Evolutionary conservation across 140 eudicot genomes (phyloP), one percentile per base, ranked within the genome.

Genomic region (Oenanthe javanica): DNA sequence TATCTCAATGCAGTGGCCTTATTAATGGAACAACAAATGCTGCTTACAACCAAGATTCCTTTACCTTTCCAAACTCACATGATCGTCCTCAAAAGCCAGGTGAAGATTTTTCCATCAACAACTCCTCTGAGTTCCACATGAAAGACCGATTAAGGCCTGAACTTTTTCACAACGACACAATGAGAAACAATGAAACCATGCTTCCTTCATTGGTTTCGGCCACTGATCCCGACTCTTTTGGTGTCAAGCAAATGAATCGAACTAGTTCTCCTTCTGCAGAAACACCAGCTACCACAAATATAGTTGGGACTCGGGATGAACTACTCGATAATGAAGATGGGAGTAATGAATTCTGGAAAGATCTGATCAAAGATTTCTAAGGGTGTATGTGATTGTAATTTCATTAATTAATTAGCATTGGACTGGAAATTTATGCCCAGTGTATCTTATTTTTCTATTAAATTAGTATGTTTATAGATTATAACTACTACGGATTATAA

Each of bases 341-440:
- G 14, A n/a, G 18, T 73, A 73, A 21, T 73, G 9, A 14, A 14
- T 86, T 54, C 16, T 75, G 19, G 75, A 89, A 96, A 88, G 93
- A 88, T 88, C 82, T 91, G 55, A 87, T 93, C 21, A 92, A 93
- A 87, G 83, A 82, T 78, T 36, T 61, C 36, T 61, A n/a, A 42
- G 69, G 4, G 13, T n/a, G 2, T 1, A 1, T 61, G 36, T 51
- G 1, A 61, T 2, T 7, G 36, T n/a, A 61, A 61, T 61, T 61
- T 61, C 36, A 61, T n/a, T 21, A 6, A 61, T 61, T 61, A n/a
- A 61, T 61, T 57, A 5, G 36, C 69, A 61, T 61, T 61, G 69
- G 69, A 61, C 25, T 8, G 36, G 67, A n/a, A 21, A 0, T 8
- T n/a, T 61, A 36, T 7, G 67, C 69, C 69, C 18, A 61, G 36